Evolutionary conservation across 345 rosid species (phyloP).

Genomic region (Arabidopsis arenosa): DNA sequence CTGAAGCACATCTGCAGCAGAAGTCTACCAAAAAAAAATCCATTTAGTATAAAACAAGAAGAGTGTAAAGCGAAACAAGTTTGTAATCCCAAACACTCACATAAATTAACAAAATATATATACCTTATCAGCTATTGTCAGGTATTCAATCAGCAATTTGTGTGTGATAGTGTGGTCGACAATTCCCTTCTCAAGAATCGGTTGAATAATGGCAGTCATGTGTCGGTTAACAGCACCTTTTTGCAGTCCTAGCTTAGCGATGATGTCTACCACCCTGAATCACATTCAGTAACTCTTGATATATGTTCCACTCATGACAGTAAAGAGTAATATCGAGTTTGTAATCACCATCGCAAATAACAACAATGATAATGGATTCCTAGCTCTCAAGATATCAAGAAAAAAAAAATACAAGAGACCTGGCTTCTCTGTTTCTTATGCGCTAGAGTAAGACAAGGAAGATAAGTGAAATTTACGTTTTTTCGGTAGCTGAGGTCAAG

Average conservation of each 20-base stretch:
- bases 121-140: conserved; percentile 86
- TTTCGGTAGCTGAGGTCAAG: conserved; percentile 62
- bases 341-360: conserved; percentile 12
- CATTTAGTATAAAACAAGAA: conserved; percentile 38
- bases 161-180: conserved; percentile 88
- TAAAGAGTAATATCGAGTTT: conserved; percentile 18
- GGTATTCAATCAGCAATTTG: conserved; percentile 75
- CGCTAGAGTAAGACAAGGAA: conserved; percentile 14
- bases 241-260: conserved; percentile 70
- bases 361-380: neutral
- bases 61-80: conserved; percentile 19
- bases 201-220: conserved; percentile 81
- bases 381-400: neutral
- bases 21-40: conserved; percentile 50
- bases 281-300: conserved; percentile 18
- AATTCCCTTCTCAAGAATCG: conserved; percentile 92
- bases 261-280: conserved; percentile 80
- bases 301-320: conserved; percentile 10
- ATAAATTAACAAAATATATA: neutral
- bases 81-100: conserved; percentile 23
- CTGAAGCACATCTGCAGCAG: conserved; percentile 82
- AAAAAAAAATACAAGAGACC: neutral
- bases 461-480: conserved; percentile 54
- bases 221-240: conserved; percentile 75
- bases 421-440: conserved; percentile 3